Base-by-base conservation (phyloP, 2,329 filamentous ascomycete species). In the Ambrosiella cleistominuta region DNA sequence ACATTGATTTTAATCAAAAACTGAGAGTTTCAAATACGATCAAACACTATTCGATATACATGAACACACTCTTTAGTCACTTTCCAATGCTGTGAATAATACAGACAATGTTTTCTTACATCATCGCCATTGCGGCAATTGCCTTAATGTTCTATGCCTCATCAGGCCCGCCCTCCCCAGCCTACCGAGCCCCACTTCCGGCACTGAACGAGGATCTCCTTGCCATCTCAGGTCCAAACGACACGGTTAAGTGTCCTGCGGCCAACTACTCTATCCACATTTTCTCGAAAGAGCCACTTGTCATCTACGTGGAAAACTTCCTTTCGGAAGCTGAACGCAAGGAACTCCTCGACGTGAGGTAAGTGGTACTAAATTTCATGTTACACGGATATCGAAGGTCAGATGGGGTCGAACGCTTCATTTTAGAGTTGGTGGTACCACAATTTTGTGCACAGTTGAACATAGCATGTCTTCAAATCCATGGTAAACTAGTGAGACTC, bases 201-300 rank as follows among this genome's bases (percentile, higher is more conserved):
- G 66, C 66, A 47, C 69, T 79, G 57, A 76, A 77, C 62, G 71
- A 76, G 64, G 74, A 74, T 53, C 68, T 78, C 40, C 66, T 79
- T 56, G 76, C 76, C 17, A 66, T 78, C 51, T 75, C 78, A 55
- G 59, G 59, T 6, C 62, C 65, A 45, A 70, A 71, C 62, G 68
- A 68, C 54, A 70, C 69, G 35, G 63, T 65, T 56, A 65, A 63
- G 7, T 78, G 74, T 57, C 64, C 66, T 0, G 64, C 67, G 1
- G 70, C 76, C 60, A 62, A 68, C 1, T 77, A 78, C 64, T 66
- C 68, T 1, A 70, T 75, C 47, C 73, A 75, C 58, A 68, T 79
- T 27, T 62, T 58, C 57, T 60, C 61, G 6, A 60, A 60, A 38
- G 59, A 58, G 27, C 75, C 75, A 7, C 65, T 77, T 2, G 72